Conservation (phyloP, 139 green algal species). For the Monoraphidium neglectum region DNA sequence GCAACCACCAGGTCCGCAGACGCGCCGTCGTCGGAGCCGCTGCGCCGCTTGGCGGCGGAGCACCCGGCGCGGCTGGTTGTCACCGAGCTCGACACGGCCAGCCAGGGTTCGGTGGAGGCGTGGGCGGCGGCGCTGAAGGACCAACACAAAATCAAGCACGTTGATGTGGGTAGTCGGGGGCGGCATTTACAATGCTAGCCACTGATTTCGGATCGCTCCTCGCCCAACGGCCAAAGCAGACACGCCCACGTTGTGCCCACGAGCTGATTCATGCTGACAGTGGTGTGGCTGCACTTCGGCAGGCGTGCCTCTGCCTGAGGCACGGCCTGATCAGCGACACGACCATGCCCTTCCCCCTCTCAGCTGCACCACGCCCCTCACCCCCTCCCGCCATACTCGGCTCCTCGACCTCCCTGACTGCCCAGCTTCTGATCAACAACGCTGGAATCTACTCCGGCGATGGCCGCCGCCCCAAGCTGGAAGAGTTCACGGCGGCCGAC, state of each 20-base stretch:
- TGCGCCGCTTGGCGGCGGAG: slow-evolving; percentile 10
- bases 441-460: slow-evolving; percentile 36
- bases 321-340: neutral
- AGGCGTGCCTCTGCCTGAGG: neutral
- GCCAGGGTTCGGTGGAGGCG: neutral
- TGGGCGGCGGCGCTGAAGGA: slow-evolving; percentile 18
- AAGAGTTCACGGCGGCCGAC: slow-evolving; percentile 32
- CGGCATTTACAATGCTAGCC: neutral
- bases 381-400: no score
- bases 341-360: no score
- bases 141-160: slow-evolving; percentile 1
- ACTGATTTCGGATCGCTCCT: neutral
- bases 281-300: neutral
- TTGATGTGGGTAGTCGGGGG: slow-evolving; percentile 10
- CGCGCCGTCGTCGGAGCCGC: neutral
- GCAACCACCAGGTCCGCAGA: slow-evolving; percentile 5
- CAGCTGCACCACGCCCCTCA: no score
- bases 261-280: neutral
- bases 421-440: slow-evolving; percentile 56
- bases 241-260: neutral
- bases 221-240: neutral
- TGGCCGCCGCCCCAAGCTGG: slow-evolving; percentile 15
- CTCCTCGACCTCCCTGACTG: no score
- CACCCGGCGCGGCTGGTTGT: slow-evolving; percentile 9
- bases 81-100: slow-evolving; percentile 16